Evolutionary conservation across 108 stramenopile species (phyloP).

Genomic region (Asterionellopsis glacialis): DNA sequence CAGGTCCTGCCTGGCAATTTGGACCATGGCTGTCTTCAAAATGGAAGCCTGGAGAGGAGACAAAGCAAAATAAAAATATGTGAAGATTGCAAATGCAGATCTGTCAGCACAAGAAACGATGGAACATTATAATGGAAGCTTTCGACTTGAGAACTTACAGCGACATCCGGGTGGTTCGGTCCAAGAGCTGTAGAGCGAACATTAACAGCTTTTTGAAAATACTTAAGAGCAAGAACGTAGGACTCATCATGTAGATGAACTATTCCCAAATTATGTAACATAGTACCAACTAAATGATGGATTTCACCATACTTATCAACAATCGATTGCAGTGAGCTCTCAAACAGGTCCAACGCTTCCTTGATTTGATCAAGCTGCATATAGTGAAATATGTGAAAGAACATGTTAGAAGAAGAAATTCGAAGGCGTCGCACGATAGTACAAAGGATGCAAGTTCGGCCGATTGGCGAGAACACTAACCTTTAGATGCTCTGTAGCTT

Average conservation of each 20-base stretch:
- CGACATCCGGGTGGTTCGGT: conserved; percentile 1
- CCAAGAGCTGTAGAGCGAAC: conserved; percentile 4
- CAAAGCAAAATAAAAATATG: no score
- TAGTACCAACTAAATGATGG: conserved; percentile 4
- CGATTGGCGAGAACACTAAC: conserved; percentile 4
- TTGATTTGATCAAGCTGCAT: background rate
- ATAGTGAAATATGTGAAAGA: conserved; percentile 1
- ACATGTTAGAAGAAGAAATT: background rate
- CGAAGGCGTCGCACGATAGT: no score
- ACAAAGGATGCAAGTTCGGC: no score
- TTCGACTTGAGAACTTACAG: background rate
- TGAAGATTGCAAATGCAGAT: no score
- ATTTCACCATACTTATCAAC: conserved; percentile 1
- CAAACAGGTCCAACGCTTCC: background rate
- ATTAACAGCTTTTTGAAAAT: conserved; percentile 4
- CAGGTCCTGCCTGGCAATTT: no score
- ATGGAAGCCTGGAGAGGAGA: no score
- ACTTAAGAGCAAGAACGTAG: background rate
- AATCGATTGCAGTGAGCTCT: background rate
- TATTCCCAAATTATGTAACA: conserved; percentile 5
- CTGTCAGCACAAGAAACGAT: no score
- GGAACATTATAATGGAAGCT: no score
- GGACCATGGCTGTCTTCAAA: no score
- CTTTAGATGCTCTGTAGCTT: conserved; percentile 14
- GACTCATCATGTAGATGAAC: conserved; percentile 2